A percentile compares a stretch with the other conserved stretches of the same genome.
These are phyloP conservation scores for Aspergillus ochraceus DNA, from an alignment of 2,329 filamentous ascomycete species.

Conservation along the genomic window DNA sequence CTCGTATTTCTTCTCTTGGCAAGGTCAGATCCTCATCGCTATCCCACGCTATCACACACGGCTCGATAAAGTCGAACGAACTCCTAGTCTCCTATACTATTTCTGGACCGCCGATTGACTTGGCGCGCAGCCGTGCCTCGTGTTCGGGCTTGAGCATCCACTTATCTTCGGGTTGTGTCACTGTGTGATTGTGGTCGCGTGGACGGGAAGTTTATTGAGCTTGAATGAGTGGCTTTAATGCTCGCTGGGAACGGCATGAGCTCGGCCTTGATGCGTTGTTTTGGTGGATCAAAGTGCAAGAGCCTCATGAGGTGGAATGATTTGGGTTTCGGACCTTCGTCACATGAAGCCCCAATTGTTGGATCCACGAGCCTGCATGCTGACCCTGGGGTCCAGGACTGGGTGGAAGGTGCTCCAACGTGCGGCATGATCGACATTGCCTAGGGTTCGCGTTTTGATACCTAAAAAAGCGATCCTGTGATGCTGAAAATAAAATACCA, in stretches of 20 bases:
- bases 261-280: too few species aligned
- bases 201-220: neutral
- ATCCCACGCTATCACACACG: neutral
- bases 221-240: too few species aligned
- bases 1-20: constrained; percentile 1
- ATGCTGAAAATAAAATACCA: neutral
- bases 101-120: neutral
- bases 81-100: neutral
- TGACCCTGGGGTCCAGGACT: neutral
- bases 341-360: neutral
- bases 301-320: neutral
- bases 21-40: neutral
- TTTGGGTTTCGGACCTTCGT: neutral
- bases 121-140: neutral
- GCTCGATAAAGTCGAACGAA: neutral
- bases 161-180: neutral
- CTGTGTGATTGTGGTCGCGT: neutral
- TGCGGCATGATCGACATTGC: too few species aligned
- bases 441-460: neutral
- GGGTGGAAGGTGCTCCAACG: too few species aligned
- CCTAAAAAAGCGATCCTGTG: neutral
- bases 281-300: neutral
- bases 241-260: too few species aligned
- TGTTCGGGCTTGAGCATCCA: neutral
- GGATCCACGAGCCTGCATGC: neutral